phyloP scores from a whole-genome alignment of 2,329 filamentous ascomycete species.

The Alternaria postmessia region DNA sequence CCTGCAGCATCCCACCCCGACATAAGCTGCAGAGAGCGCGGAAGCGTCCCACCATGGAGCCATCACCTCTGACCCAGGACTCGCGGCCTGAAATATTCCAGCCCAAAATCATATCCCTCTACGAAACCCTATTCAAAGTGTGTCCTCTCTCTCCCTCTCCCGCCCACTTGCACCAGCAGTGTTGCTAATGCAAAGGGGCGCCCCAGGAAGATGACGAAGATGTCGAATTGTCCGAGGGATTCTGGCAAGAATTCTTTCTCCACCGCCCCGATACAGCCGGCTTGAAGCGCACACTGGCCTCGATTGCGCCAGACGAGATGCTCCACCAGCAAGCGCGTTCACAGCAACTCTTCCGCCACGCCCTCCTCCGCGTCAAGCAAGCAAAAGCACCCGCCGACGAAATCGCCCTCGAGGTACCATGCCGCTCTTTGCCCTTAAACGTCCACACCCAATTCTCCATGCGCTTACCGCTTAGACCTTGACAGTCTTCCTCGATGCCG shows the following conservation, averaged over 20 bases:
- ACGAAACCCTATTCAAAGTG: conserved; percentile 79
- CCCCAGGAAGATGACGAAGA: conserved; percentile 66
- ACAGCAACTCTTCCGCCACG: conserved; percentile 78
- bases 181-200: conserved; percentile 21
- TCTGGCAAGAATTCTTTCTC: conserved; percentile 96
- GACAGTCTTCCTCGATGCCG: conserved; percentile 82
- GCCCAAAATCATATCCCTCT: conserved; percentile 91
- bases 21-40: neutral
- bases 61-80: conserved; percentile 93
- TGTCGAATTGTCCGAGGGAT: conserved; percentile 80
- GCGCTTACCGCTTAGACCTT: conserved; percentile 74
- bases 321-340: conserved; percentile 78
- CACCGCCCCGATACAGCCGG: conserved; percentile 77
- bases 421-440: neutral
- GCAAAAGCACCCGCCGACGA: conserved; percentile 69
- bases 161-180: neutral
- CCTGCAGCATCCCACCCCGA: conserved; percentile 1
- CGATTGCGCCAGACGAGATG: conserved; percentile 76
- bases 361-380: conserved; percentile 73
- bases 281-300: conserved; percentile 73
- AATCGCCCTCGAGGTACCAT: conserved; percentile 83
- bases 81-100: conserved; percentile 88
- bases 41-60: conserved; percentile 68
- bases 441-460: conserved; percentile 10
- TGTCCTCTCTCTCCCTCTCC: neutral